Evolutionary conservation across 2,329 filamentous ascomycete genomes (phyloP), one percentile per base, ranked within the genome.

Genomic region (Colletotrichum godetiae): DNA sequence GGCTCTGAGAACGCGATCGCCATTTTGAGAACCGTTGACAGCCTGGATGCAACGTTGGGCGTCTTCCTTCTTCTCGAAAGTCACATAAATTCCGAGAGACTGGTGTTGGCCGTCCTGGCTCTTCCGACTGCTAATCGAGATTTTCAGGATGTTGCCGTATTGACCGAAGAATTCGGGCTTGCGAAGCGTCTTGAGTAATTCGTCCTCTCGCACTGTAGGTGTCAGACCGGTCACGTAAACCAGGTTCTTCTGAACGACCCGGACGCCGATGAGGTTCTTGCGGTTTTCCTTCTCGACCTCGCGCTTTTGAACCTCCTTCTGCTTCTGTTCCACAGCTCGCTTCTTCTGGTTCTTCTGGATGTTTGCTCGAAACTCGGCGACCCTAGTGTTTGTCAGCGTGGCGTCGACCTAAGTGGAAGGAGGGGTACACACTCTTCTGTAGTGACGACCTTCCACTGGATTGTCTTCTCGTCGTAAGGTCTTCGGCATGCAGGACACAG

Each of bases 101-200:
- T 97, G 94, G 76, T 95, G 94, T 75, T 96, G 89, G 35, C 90
- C 90, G 79, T 92, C 90, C 37, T 90, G 89, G 73, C 89, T 94
- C 82, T 97, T 98, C 53, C 95, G 91, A 82, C 98, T 98, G 87
- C 95, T 98, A 76, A 99, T 97, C 67, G 98, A 97, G 69, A 99
- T 98, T 83, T 99, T 99, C 80, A 98, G 93, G 77, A 99, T 99
- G 80, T 96, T 97, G 78, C 97, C 97, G 81, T 99, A 99, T 82
- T 99, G 97, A 6, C 97, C 97, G 79, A 99, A 99, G 81, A 98
- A 99, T 79, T 98, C 94, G 61, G 92, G 91, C 75, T 95, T 95
- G 69, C 97, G 92, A 59, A 99, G 86, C 0, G 95, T 98, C 82
- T 96, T 94, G 59, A 98, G 89, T 3, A 99, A 88, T 78, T 96